Conservation (phyloP, 129 eudicot genomes). For the Lactuca sativa region DNA sequence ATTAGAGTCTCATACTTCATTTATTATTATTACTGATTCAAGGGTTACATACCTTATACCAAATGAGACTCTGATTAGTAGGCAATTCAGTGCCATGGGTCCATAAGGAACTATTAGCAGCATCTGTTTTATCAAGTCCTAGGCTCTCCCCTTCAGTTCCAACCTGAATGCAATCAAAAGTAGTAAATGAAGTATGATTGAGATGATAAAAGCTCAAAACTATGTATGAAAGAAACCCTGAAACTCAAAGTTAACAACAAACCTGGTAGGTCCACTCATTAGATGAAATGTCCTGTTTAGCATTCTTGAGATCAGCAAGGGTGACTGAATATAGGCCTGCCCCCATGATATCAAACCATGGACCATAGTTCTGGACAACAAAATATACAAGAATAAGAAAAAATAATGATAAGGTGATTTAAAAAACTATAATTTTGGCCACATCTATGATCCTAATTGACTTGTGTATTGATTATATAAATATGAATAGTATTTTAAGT, state of each 20-base stretch:
- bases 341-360: constrained; percentile 82
- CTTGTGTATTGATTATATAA: not conserved
- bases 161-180: constrained; percentile 43
- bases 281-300: constrained; percentile 51
- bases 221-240: not conserved
- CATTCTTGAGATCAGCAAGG: constrained; percentile 40
- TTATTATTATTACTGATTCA: no score
- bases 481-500: not conserved
- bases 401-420: no score
- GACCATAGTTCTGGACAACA: constrained; percentile 69
- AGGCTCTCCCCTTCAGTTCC: constrained; percentile 78
- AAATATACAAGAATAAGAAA: not conserved
- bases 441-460: not conserved
- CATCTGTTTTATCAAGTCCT: constrained; percentile 54
- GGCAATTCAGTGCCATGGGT: constrained; percentile 45
- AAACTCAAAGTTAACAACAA: constrained; percentile 3
- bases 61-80: constrained; percentile 54
- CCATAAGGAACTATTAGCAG: constrained; percentile 73
- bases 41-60: constrained; percentile 63
- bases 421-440: no score
- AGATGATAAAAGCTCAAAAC: not conserved
- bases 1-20: not conserved
- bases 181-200: no score
- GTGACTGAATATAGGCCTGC: constrained; percentile 67
- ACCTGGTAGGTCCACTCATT: constrained; percentile 80